Conservation (phyloP, 768 basidiomycete species). For the Phallus indusiatus region DNA sequence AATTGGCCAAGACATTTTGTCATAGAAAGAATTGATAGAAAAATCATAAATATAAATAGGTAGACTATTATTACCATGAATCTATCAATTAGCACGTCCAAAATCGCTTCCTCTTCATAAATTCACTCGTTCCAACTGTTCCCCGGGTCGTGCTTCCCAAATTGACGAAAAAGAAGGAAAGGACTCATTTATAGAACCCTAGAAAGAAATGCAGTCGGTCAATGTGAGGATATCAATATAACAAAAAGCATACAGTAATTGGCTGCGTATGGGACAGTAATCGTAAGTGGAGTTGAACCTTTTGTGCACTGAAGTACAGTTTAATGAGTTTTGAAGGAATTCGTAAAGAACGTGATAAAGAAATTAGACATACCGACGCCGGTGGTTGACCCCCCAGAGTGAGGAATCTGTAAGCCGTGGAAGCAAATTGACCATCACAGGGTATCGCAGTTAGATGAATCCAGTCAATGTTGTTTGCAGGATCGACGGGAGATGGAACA, state of each 20-base stretch:
- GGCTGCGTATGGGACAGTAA: slow-evolving; percentile 41
- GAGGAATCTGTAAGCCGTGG: slow-evolving; percentile 39
- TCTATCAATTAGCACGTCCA: too few relatives aligned
- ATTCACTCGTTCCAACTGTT: too few relatives aligned
- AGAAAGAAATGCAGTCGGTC: too few relatives aligned
- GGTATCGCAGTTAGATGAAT: slow-evolving; percentile 34
- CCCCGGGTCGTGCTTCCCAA: too few relatives aligned
- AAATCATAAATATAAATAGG: too few relatives aligned
- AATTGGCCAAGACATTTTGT: too few relatives aligned
- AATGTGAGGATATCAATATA: too few relatives aligned
- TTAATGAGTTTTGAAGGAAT: neutral
- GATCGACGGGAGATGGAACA: slow-evolving; percentile 32
- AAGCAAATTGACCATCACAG: slow-evolving; percentile 36
- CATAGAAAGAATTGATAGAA: too few relatives aligned
- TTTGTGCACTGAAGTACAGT: slow-evolving; percentile 17
- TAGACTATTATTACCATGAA: too few relatives aligned
- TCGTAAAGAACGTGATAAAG: neutral
- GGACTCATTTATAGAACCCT: too few relatives aligned
- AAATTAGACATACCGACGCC: slow-evolving; percentile 27
- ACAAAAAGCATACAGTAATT: slow-evolving; percentile 37
- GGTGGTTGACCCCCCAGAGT: slow-evolving; percentile 49
- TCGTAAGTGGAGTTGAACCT: slow-evolving; percentile 25
- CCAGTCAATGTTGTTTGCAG: slow-evolving; percentile 42
- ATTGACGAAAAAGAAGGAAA: too few relatives aligned
- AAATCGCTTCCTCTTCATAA: too few relatives aligned